A percentile compares a stretch with the other conserved stretches of the same genome.
phyloP scores from a whole-genome alignment of 2,329 filamentous ascomycete genomes.

The Beauveria rudraprayagi region DNA sequence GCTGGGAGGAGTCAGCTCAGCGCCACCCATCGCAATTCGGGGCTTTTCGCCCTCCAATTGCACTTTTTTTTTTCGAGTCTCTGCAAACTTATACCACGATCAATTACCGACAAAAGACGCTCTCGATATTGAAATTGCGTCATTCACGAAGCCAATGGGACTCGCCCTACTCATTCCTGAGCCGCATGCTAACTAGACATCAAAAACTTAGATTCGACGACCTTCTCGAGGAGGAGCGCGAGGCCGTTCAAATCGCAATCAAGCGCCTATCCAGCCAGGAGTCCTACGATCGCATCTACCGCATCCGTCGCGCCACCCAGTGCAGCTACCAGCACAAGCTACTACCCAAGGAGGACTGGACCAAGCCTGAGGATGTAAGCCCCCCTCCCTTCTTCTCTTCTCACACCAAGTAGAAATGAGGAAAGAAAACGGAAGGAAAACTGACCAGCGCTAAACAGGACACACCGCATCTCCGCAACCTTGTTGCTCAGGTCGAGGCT shows the following conservation, averaged over 20 bases:
- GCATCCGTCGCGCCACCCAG: slow-evolving; percentile 91
- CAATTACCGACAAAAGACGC: background rate
- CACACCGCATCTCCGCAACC: slow-evolving; percentile 43
- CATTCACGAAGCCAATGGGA: background rate
- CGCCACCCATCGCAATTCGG: no score
- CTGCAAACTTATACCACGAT: background rate
- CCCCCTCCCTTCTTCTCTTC: background rate
- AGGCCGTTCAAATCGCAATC: slow-evolving; percentile 76
- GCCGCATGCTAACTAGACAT: background rate
- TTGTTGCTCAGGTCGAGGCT: slow-evolving; percentile 44
- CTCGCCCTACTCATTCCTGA: background rate
- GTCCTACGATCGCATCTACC: slow-evolving; percentile 94
- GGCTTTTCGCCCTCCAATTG: background rate
- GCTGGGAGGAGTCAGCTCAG: background rate
- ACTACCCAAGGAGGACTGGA: slow-evolving; percentile 54
- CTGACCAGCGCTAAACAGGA: slow-evolving; percentile 29
- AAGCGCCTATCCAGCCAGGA: slow-evolving; percentile 86
- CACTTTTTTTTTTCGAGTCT: no score
- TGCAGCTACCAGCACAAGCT: slow-evolving; percentile 56
- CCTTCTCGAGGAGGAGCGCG: slow-evolving; percentile 86
- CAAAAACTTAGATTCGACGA: slow-evolving; percentile 69
- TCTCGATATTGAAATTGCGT: background rate
- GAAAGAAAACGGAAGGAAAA: no score
- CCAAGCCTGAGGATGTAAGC: slow-evolving; percentile 44
- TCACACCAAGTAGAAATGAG: background rate